Evolutionary conservation across 2,329 filamentous ascomycete species (phyloP).

Genomic region (Fusarium sp.): DNA sequence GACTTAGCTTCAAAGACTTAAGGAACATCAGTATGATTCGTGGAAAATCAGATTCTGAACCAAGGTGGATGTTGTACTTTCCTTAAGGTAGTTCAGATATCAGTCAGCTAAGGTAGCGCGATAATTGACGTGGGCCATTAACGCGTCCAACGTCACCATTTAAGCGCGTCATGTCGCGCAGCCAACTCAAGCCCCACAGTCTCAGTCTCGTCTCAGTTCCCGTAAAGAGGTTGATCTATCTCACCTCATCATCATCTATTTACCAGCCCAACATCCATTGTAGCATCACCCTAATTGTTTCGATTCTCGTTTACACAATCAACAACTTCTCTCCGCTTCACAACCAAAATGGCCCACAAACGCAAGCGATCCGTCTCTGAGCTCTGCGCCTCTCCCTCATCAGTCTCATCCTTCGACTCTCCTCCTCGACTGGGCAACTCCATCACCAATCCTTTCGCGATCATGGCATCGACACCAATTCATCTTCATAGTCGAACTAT

Average conservation of each 20-base stretch:
- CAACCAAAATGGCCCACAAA: constrained; percentile 58
- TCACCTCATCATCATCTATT: constrained; percentile 16
- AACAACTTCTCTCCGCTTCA: rapidly evolving
- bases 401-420: constrained; percentile 55
- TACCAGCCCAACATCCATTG: background rate
- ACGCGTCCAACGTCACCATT: constrained; percentile 16
- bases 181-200: constrained; percentile 9
- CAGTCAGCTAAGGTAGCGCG: background rate
- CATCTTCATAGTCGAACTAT: constrained; percentile 66
- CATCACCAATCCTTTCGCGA: constrained; percentile 46
- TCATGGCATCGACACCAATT: constrained; percentile 49
- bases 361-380: constrained; percentile 72
- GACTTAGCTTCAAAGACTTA: no score
- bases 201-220: background rate
- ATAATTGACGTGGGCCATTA: background rate
- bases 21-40: no score
- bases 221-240: background rate
- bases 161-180: constrained; percentile 34
- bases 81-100: no score
- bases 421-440: constrained; percentile 46
- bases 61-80: no score
- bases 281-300: background rate
- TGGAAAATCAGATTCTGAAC: no score
- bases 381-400: constrained; percentile 58
- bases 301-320: background rate